Evolutionary conservation across 139 green algal genomes (phyloP).

Genomic region (Chlamydomonas schloesseri): DNA sequence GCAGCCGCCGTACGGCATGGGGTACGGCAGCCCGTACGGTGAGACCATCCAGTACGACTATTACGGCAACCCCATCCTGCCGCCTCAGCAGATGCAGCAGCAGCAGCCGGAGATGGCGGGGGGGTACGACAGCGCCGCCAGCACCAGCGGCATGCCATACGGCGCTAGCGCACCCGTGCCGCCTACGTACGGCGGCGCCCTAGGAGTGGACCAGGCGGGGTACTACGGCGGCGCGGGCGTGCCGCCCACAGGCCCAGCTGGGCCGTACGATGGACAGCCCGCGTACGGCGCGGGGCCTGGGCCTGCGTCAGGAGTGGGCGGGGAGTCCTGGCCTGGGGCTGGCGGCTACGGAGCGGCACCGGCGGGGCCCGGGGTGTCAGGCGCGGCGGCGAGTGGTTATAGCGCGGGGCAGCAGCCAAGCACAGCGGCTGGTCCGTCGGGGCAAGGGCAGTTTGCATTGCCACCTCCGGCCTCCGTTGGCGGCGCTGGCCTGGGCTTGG

Average conservation of each 20-base stretch:
- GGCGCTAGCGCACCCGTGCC: conserved; percentile 10
- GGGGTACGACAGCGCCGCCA: neutral
- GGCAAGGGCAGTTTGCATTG: neutral
- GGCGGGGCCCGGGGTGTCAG: neutral
- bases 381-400: no score
- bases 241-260: no score
- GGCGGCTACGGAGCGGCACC: neutral
- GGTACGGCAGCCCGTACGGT: neutral
- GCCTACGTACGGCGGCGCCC: conserved; percentile 7
- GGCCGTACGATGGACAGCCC: no score
- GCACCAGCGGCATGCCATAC: neutral
- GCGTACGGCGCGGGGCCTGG: neutral
- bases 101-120: neutral
- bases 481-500: neutral
- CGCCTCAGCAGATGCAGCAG: conserved; percentile 10
- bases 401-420: no score
- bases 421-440: neutral
- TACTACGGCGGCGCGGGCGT: neutral
- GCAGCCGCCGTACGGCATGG: no score
- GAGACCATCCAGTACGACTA: conserved; percentile 49
- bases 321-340: neutral
- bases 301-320: neutral
- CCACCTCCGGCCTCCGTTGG: neutral
- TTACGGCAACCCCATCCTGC: conserved; percentile 51
- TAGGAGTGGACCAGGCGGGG: neutral